These are phyloP conservation scores for Colletotrichum gloeosporioides DNA, from an alignment of 2,329 filamentous ascomycete genomes.

Conservation along the genomic window DNA sequence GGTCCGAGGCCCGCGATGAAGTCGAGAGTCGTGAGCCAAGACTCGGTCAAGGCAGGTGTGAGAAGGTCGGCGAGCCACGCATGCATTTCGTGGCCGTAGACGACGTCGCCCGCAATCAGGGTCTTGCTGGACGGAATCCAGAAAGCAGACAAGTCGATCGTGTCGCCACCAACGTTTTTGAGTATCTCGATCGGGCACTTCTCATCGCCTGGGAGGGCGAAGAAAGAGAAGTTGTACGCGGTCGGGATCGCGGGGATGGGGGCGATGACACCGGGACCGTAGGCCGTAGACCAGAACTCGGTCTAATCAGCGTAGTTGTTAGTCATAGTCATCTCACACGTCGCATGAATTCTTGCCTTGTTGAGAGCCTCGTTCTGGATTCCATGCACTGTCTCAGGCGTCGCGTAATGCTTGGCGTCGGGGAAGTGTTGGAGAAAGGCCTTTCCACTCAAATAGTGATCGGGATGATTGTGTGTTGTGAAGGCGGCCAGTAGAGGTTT, in stretches of 20 bases:
- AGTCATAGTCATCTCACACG: background rate
- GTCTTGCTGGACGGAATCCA: constrained; percentile 8
- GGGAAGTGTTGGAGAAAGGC: constrained; percentile 9
- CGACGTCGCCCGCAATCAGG: constrained; percentile 8
- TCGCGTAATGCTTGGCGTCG: constrained; percentile 7
- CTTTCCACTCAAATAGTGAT: constrained; percentile 14
- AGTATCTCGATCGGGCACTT: constrained; percentile 3
- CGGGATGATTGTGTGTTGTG: background rate
- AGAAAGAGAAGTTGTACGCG: constrained; percentile 13
- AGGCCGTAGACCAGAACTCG: background rate
- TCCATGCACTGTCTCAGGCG: background rate
- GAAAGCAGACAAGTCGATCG: background rate
- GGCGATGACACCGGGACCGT: background rate
- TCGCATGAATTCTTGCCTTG: background rate
- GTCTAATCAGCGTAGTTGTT: background rate
- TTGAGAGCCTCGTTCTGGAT: background rate
- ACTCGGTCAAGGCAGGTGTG: background rate
- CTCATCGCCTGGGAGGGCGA: constrained; percentile 6
- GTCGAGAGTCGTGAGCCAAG: constrained; percentile 10
- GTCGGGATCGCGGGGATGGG: background rate
- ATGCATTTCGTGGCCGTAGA: constrained; percentile 13
- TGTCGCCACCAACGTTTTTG: background rate
- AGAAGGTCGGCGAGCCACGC: constrained; percentile 17
- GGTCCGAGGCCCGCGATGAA: background rate
- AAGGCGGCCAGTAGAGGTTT: constrained; percentile 12